Evolutionary conservation across 192 early-diverging fungal genomes (phyloP).

Genomic region (Coemansia sp.): DNA sequence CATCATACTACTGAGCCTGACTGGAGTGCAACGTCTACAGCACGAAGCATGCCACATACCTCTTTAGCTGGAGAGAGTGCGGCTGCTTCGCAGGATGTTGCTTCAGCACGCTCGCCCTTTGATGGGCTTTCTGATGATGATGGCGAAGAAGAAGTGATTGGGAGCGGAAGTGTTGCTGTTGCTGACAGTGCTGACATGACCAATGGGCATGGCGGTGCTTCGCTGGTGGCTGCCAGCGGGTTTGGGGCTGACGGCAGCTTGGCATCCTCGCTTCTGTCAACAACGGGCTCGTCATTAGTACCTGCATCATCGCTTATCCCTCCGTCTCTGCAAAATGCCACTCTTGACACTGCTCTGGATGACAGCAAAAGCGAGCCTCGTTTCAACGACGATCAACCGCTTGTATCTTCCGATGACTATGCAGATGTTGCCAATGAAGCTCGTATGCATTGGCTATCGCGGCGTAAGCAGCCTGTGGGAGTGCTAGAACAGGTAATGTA

Average conservation of each 20-base stretch:
- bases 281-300: not conserved
- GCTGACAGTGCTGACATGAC: not conserved
- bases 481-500: conserved; percentile 37
- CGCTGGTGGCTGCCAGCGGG: not conserved
- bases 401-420: conserved; percentile 29
- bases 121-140: conserved; percentile 3
- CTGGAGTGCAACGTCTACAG: conserved; percentile 2
- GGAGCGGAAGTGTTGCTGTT: conserved; percentile 7
- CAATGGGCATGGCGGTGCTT: not conserved
- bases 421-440: conserved; percentile 23
- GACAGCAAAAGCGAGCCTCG: not conserved
- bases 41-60: not conserved
- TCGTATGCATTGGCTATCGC: conserved; percentile 33
- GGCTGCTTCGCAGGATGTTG: not conserved
- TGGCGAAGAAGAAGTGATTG: conserved; percentile 5
- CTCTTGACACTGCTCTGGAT: not conserved
- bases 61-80: not conserved
- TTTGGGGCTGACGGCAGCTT: not conserved
- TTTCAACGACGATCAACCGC: conserved; percentile 19
- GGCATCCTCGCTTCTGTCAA: not conserved
- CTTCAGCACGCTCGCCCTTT: conserved; percentile 1
- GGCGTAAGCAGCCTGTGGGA: conserved; percentile 23
- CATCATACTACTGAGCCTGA: conserved; percentile 3
- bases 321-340: conserved; percentile 4
- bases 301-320: conserved; percentile 2